Evolutionary conservation across 2,329 filamentous ascomycete species (phyloP).

Genomic region (Epichloe uncinata): DNA sequence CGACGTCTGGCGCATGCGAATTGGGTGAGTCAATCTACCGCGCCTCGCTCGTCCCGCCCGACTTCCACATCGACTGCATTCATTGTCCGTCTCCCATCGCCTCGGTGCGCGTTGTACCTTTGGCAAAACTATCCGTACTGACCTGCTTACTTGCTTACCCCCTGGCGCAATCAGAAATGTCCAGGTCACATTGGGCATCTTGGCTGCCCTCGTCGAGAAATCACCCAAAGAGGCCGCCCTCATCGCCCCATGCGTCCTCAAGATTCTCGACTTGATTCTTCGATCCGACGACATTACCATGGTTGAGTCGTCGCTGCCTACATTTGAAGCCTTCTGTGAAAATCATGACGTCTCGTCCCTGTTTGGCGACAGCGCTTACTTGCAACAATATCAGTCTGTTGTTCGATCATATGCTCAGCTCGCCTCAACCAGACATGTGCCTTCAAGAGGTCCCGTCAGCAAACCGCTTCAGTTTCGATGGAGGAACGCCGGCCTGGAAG

Average conservation of each 20-base stretch:
- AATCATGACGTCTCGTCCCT: slow-evolving; percentile 79
- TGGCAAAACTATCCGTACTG: background rate
- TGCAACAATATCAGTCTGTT: slow-evolving; percentile 69
- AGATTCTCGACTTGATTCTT: slow-evolving; percentile 71
- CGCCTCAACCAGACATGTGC: slow-evolving; percentile 48
- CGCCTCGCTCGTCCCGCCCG: slow-evolving; percentile 1
- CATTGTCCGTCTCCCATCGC: background rate
- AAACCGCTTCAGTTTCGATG: slow-evolving; percentile 67
- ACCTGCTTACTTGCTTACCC: background rate
- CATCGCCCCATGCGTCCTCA: slow-evolving; percentile 73
- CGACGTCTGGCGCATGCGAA: slow-evolving; percentile 79
- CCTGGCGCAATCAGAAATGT: slow-evolving; percentile 52
- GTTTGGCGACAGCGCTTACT: slow-evolving; percentile 72
- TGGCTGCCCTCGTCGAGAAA: slow-evolving; percentile 86
- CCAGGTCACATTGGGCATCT: slow-evolving; percentile 86
- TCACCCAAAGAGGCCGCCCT: slow-evolving; percentile 79
- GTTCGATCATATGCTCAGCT: slow-evolving; percentile 69
- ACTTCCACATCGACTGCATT: background rate
- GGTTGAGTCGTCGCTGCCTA: slow-evolving; percentile 78
- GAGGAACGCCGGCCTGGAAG: slow-evolving; percentile 60
- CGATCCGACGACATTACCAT: slow-evolving; percentile 80
- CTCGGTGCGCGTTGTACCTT: background rate
- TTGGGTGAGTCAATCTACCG: slow-evolving; percentile 47
- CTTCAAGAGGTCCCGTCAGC: slow-evolving; percentile 41
- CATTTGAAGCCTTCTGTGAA: slow-evolving; percentile 78